Evolutionary conservation across 306 rosid species (phyloP).

Genomic region (Abrus pulchellus): DNA sequence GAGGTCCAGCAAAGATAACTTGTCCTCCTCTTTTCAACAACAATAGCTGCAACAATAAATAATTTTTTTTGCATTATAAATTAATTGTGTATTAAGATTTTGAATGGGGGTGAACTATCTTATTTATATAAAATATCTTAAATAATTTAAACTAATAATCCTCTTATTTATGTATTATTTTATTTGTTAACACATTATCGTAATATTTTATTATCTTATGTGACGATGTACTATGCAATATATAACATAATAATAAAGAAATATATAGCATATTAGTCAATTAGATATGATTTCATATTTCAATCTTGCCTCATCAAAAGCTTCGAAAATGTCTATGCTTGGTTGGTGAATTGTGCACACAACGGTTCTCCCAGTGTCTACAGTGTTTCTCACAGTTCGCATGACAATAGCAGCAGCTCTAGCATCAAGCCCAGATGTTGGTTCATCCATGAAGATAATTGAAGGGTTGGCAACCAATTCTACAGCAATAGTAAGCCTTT

Average conservation of each 20-base stretch:
- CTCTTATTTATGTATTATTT: no score
- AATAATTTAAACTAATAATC: no score
- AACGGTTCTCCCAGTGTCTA: constrained; percentile 54
- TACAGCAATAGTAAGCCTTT: constrained; percentile 67
- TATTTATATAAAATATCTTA: no score
- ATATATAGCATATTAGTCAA: not conserved
- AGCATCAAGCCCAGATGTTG: constrained; percentile 57
- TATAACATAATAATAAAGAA: not conserved
- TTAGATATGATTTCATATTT: not conserved
- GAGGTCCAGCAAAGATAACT: constrained; percentile 61
- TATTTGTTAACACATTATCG: no score
- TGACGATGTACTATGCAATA: not conserved
- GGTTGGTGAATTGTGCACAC: constrained; percentile 61
- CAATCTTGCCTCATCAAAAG: constrained; percentile 57
- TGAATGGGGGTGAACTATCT: no score
- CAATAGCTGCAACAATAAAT: constrained; percentile 47
- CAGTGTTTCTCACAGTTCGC: constrained; percentile 53
- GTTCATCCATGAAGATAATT: constrained; percentile 60
- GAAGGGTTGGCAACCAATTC: constrained; percentile 65
- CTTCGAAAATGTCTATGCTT: constrained; percentile 55
- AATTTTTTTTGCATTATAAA: not conserved
- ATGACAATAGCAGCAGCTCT: constrained; percentile 55
- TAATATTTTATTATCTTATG: no score
- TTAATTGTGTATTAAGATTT: no score
- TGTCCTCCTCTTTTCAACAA: constrained; percentile 69